Base-by-base conservation (phyloP, 2,329 filamentous ascomycete species). In the Epichloe festucae region DNA sequence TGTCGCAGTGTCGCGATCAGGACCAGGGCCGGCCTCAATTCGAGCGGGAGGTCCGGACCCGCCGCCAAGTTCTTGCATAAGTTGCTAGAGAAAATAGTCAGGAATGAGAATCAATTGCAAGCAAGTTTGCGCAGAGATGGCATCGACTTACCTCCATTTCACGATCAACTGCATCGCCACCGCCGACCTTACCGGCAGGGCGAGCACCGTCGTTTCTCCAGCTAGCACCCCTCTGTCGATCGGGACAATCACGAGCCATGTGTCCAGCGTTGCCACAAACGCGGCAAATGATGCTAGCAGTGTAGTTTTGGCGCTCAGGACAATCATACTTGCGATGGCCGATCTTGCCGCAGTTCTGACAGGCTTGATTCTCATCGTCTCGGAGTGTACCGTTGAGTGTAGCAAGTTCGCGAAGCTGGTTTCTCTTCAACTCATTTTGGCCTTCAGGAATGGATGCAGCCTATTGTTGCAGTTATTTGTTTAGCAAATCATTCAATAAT, bases 311-410 rank as follows among this genome's bases (percentile, higher is more conserved):
- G 69, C 93, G 88, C 72, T 98, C 89, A 14, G 93, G 93, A 62
- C 93, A 98, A 67, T 98, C 93, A 68, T 96, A 97, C 72, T 98
- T 98, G 71, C 93, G 85, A 70, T 98, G 93, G 55, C 93, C 93
- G 58, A 98, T 98, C 77, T 97, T 89, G 61, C 93, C 93, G 70
- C 88, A 98, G 75, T 98, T 98, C 74, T 98, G 93, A 72, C 93
- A 98, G 58, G 93, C 93, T 69, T 98, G 93, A 70, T 98, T 98
- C 68, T 98, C 93, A 63, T 98, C 93, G 65, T 98, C 93, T 74
- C 93, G 91, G 19, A 98, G 84, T 8, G 93, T 98, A 80, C 93
- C 93, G 81, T 98, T 98, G 62, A 98, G 85, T 27, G 93, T 89
- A 43, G 93, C 93, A 58, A 98, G 87, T 70, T 98, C 93, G 71